Percentiles rank a stretch among this genome's conserved stretches.
Evolutionary conservation across 805 yeast species (phyloP).

Genomic region (Ogataea ramenticola): DNA sequence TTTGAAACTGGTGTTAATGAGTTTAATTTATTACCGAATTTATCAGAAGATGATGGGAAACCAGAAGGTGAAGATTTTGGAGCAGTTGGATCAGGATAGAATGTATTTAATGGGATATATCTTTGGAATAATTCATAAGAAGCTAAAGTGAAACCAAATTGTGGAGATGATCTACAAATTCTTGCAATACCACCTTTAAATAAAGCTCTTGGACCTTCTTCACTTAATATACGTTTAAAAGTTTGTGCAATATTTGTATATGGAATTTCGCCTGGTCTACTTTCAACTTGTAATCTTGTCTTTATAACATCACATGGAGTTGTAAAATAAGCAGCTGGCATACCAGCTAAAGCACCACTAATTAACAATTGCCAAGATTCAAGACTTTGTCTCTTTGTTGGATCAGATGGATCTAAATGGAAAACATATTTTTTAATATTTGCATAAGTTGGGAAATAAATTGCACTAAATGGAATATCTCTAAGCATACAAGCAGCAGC

Average conservation of each 20-base stretch:
- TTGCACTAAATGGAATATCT: constrained; percentile 95
- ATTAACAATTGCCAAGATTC: constrained; percentile 77
- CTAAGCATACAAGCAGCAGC: constrained; percentile 85
- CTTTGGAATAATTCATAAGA: constrained; percentile 88
- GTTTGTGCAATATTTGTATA: constrained; percentile 79
- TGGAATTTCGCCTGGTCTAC: constrained; percentile 66
- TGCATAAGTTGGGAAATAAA: constrained; percentile 95
- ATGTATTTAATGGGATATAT: constrained; percentile 56
- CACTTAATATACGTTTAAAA: constrained; percentile 59
- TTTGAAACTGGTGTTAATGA: constrained; percentile 15
- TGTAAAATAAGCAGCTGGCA: constrained; percentile 94
- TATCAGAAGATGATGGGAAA: constrained; percentile 11
- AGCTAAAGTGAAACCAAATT: constrained; percentile 96
- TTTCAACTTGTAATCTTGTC: constrained; percentile 85
- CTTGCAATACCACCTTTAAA: constrained; percentile 97
- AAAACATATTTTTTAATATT: constrained; percentile 80
- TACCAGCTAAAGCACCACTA: constrained; percentile 94
- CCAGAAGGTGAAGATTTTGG: not conserved
- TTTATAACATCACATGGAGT: constrained; percentile 97
- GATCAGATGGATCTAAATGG: constrained; percentile 69
- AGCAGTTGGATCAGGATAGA: constrained; percentile 22
- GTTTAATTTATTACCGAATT: constrained; percentile 18
- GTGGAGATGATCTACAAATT: constrained; percentile 92
- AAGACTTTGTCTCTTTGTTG: constrained; percentile 49
- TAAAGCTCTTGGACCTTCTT: constrained; percentile 81